Evolutionary conservation across 1,284 basidiomycete genomes (phyloP).

Genomic region (Golubevia sp.): DNA sequence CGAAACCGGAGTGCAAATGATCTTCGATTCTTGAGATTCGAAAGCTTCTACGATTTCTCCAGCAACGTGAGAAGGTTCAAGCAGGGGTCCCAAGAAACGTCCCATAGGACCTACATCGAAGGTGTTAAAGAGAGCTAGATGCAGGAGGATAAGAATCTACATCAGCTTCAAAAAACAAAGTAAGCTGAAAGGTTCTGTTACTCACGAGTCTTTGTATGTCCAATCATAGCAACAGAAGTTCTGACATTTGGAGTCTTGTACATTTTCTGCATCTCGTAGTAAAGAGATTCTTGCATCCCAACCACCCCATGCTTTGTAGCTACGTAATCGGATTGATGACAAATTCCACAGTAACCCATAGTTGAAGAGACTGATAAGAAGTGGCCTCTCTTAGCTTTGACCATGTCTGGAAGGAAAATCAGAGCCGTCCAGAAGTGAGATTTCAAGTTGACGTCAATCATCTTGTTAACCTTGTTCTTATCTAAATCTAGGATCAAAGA

Average conservation of each 20-base stretch:
- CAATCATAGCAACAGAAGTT: slow-evolving; percentile 12
- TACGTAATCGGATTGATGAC: slow-evolving; percentile 14
- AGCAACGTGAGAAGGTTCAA: slow-evolving; percentile 10
- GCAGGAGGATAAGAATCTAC: too few relatives aligned
- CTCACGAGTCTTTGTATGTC: slow-evolving; percentile 9
- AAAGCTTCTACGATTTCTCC: slow-evolving; percentile 11
- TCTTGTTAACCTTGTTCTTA: not conserved
- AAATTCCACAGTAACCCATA: slow-evolving; percentile 11
- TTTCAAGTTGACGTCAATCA: slow-evolving; percentile 14
- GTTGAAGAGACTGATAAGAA: slow-evolving; percentile 10
- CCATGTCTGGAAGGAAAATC: slow-evolving; percentile 15
- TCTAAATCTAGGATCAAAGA: slow-evolving; percentile 12
- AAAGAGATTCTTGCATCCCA: slow-evolving; percentile 24
- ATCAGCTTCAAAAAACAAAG: not conserved
- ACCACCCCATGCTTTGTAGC: slow-evolving; percentile 14
- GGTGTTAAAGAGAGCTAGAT: slow-evolving; percentile 6
- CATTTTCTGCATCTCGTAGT: slow-evolving; percentile 15
- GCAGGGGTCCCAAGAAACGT: slow-evolving; percentile 8
- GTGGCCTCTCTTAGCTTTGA: slow-evolving; percentile 13
- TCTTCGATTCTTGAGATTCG: slow-evolving; percentile 9
- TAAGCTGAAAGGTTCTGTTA: not conserved
- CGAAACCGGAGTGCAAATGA: slow-evolving; percentile 8
- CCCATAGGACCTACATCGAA: slow-evolving; percentile 10
- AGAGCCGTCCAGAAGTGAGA: slow-evolving; percentile 14
- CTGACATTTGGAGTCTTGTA: slow-evolving; percentile 12